Percentiles rank a stretch among this genome's conserved stretches.
These are phyloP conservation scores for Mrakia frigida DNA, from an alignment of 768 basidiomycete species.

Conservation along the genomic window DNA sequence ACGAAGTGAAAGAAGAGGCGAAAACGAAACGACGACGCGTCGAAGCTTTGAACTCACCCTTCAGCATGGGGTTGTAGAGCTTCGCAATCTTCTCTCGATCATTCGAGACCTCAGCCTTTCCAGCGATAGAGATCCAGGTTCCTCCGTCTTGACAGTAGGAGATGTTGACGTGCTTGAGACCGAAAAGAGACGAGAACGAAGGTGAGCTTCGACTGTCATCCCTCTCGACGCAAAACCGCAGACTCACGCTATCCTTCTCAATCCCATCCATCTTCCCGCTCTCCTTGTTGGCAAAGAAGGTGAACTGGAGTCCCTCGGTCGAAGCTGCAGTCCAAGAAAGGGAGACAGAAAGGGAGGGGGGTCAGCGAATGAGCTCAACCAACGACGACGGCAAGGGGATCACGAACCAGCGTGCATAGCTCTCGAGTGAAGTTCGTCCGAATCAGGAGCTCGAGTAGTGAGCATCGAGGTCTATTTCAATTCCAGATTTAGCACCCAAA, in stretches of 20 bases:
- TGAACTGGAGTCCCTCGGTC: conserved; percentile 15
- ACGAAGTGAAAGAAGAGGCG: not conserved
- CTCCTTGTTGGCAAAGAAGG: conserved; percentile 26
- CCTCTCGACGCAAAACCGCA: not conserved
- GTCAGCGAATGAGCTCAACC: not conserved
- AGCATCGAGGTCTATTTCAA: conserved; percentile 20
- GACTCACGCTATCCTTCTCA: conserved; percentile 23
- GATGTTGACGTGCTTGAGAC: conserved; percentile 30
- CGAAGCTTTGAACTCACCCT: not conserved
- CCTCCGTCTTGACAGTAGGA: conserved; percentile 21
- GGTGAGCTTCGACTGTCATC: not conserved
- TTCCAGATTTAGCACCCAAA: too few relatives aligned
- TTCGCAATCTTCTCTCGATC: conserved; percentile 21
- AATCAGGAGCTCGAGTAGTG: conserved; percentile 29
- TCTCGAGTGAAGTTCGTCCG: conserved; percentile 31
- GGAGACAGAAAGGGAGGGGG: not conserved
- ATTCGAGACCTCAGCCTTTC: conserved; percentile 16
- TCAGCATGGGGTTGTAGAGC: conserved; percentile 11
- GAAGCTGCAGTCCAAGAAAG: conserved; percentile 3
- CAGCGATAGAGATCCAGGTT: conserved; percentile 32
- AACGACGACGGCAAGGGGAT: not conserved
- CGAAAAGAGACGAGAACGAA: not conserved
- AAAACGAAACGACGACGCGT: not conserved
- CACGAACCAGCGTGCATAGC: conserved; percentile 14
- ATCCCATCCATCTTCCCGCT: conserved; percentile 31